A percentile compares a stretch with the other conserved stretches of the same genome.
Conservation (phyloP, 495 filamentous ascomycete species). For the Penicillium cosmopolitanum region DNA sequence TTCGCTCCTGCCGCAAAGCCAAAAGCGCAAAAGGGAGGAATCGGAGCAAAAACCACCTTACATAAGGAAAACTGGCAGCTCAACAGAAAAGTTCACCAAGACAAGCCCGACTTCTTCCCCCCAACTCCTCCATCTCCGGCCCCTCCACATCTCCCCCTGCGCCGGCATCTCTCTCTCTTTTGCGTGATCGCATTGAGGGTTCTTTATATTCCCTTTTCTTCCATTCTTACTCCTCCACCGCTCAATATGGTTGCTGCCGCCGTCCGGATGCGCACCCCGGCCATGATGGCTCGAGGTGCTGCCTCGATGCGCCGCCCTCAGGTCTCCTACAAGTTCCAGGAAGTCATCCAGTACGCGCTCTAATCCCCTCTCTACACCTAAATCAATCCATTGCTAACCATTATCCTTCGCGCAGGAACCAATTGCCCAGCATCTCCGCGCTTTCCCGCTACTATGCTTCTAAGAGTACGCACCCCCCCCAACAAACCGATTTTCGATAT, state of each 20-base stretch:
- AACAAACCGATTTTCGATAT: conserved; percentile 6
- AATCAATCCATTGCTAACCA: conserved; percentile 26
- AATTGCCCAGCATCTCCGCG: conserved; percentile 60
- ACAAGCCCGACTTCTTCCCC: conserved; percentile 31
- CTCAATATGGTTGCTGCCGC: conserved; percentile 50
- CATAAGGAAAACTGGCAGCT: conserved; percentile 23
- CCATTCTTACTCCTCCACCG: conserved; percentile 19
- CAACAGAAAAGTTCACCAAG: conserved; percentile 52
- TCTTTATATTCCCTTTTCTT: conserved; percentile 27
- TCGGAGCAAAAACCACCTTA: background rate
- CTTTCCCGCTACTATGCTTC: conserved; percentile 76
- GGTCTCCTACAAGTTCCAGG: conserved; percentile 48
- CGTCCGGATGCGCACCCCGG: conserved; percentile 53
- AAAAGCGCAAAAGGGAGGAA: too few relatives aligned
- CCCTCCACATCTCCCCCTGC: conserved; percentile 28
- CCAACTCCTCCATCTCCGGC: conserved; percentile 36
- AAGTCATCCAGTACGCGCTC: conserved; percentile 45
- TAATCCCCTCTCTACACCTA: conserved; percentile 1
- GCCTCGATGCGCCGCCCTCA: conserved; percentile 48
- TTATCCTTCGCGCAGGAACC: conserved; percentile 34
- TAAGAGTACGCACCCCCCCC: conserved; percentile 61
- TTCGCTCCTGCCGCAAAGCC: too few relatives aligned
- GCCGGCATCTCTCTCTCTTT: conserved; percentile 23
- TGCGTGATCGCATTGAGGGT: conserved; percentile 31
- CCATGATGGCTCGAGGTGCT: conserved; percentile 48